Conservation (phyloP, 2,329 filamentous ascomycete genomes). For the Bretziella fagacearum region DNA sequence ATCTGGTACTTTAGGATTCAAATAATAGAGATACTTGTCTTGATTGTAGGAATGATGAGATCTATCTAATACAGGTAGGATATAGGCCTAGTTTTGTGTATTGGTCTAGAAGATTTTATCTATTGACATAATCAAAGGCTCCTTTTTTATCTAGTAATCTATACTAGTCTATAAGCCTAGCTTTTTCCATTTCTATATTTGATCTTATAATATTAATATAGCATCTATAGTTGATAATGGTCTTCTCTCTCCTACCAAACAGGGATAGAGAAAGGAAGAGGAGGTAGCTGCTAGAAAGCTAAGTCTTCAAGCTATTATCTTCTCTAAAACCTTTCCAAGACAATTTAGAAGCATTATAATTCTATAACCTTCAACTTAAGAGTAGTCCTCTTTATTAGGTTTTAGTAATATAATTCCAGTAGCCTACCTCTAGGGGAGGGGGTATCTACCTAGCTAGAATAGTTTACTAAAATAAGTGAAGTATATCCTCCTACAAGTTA, state of each 20-base stretch:
- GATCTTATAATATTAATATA: not conserved
- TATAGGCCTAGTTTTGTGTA: not conserved
- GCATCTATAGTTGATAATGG: not conserved
- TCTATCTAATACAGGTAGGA: not conserved
- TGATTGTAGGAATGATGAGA: not conserved
- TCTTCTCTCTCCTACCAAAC: not conserved
- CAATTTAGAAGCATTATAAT: not conserved
- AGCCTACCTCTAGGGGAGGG: not conserved
- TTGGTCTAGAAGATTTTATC: not conserved
- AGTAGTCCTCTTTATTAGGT: not conserved
- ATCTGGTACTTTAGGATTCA: not conserved
- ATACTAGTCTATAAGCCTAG: not conserved
- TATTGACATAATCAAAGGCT: not conserved
- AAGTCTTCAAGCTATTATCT: not conserved
- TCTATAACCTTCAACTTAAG: not conserved
- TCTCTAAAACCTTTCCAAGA: not conserved
- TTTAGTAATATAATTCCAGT: not conserved
- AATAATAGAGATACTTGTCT: not conserved
- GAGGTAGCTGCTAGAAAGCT: not conserved
- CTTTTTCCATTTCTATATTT: not conserved
- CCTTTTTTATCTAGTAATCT: not conserved
- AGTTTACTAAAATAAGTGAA: not conserved
- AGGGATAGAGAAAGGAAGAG: not conserved
- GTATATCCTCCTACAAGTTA: too few species aligned
- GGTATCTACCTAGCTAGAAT: not conserved